Evolutionary conservation across 148 eudicot genomes (phyloP).

Genomic region (Amaranthus hypochondriacus): DNA sequence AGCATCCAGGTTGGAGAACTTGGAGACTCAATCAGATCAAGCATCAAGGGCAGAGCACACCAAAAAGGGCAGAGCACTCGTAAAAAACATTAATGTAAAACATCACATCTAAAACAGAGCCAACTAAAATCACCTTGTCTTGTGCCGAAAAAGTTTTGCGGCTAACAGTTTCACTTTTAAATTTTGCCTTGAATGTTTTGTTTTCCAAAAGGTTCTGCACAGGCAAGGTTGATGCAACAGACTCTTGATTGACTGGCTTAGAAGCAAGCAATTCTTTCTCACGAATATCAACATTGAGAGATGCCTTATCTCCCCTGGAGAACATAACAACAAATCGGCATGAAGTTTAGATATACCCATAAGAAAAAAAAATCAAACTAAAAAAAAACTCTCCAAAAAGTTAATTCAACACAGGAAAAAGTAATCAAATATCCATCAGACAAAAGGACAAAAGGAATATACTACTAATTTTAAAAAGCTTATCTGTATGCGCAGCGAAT

Average conservation of each 20-base stretch:
- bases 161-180: conserved; percentile 57
- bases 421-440: too few species aligned
- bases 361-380: neutral
- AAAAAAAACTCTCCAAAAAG: conserved; percentile 1
- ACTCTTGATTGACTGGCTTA: conserved; percentile 33
- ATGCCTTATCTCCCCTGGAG: conserved; percentile 41
- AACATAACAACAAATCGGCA: neutral
- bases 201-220: conserved; percentile 32
- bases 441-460: neutral
- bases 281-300: conserved; percentile 25
- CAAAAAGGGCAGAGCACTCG: neutral
- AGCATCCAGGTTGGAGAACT: neutral
- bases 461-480: neutral
- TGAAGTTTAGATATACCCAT: neutral
- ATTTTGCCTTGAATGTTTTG: conserved; percentile 32
- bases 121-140: conserved; percentile 65
- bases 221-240: conserved; percentile 30
- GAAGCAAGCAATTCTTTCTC: conserved; percentile 26
- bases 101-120: conserved; percentile 2
- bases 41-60: neutral
- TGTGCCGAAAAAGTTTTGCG: conserved; percentile 64
- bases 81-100: neutral
- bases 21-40: neutral
- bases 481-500: neutral
- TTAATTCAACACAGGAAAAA: neutral